These are phyloP conservation scores for Tetradesmus lagerheimii DNA, from an alignment of 139 green algal species.

Conservation along the genomic window DNA sequence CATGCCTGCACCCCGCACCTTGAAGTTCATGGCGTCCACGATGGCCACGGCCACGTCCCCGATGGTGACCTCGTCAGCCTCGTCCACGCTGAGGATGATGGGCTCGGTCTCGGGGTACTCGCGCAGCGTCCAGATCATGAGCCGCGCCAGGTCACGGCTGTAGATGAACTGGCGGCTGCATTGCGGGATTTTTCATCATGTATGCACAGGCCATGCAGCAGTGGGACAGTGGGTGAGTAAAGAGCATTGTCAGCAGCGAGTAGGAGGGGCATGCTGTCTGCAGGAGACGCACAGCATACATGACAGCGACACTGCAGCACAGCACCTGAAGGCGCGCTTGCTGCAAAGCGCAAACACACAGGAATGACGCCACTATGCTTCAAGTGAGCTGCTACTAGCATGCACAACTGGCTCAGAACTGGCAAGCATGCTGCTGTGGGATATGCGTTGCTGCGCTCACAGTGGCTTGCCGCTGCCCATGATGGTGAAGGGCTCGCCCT, in stretches of 20 bases:
- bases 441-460: neutral
- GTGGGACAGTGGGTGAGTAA: neutral
- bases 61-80: constrained; percentile 64
- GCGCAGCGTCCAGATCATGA: constrained; percentile 68
- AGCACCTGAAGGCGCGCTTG: neutral
- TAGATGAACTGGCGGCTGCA: constrained; percentile 70
- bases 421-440: neutral
- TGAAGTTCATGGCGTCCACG: constrained; percentile 52
- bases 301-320: neutral
- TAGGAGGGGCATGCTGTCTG: neutral
- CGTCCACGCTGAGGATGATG: constrained; percentile 66
- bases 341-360: neutral
- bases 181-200: no score
- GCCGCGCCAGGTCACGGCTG: constrained; percentile 61
- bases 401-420: neutral
- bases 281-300: neutral
- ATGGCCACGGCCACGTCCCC: constrained; percentile 42
- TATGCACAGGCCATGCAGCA: neutral
- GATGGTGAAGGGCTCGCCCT: constrained; percentile 63
- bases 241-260: neutral
- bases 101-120: constrained; percentile 64
- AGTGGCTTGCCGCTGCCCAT: constrained; percentile 73
- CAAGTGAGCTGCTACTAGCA: no score
- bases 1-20: neutral
- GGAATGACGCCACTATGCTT: neutral